A percentile compares a stretch with the other conserved stretches of the same genome.
Evolutionary conservation across 2,329 filamentous ascomycete species (phyloP).

Genomic region (Pyrenophora seminiperda): DNA sequence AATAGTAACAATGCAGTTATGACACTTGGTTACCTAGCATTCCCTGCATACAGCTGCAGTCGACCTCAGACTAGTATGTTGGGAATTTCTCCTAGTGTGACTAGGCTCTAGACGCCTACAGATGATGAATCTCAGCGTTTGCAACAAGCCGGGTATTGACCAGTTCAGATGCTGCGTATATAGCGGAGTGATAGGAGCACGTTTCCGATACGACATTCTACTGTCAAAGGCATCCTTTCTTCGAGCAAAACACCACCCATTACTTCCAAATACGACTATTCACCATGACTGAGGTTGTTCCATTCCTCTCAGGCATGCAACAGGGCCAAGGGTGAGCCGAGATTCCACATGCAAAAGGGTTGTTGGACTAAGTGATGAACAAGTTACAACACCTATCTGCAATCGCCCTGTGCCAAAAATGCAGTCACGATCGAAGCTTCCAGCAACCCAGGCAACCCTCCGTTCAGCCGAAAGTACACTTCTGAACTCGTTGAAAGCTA

Average conservation of each 20-base stretch:
- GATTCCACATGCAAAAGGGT: background rate
- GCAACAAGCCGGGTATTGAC: background rate
- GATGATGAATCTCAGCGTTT: background rate
- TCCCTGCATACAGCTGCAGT: background rate
- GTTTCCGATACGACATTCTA: background rate
- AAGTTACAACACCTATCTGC: conserved; percentile 1
- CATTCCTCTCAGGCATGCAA: background rate
- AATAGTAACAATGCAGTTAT: background rate
- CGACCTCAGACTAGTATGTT: too few species aligned
- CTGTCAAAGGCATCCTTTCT: rapidly evolving
- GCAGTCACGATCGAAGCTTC: background rate
- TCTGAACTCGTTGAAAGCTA: background rate
- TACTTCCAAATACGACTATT: background rate
- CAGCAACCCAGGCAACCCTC: background rate
- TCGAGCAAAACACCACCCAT: background rate
- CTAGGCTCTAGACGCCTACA: background rate
- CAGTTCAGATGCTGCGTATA: background rate
- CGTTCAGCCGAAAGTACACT: background rate
- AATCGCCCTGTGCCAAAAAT: background rate
- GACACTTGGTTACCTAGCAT: background rate
- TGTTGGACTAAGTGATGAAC: background rate
- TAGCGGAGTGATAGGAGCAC: background rate
- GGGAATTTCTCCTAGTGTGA: background rate
- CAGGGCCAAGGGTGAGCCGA: background rate
- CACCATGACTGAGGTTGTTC: background rate